These are phyloP conservation scores for Hansenula sp. DNA, from an alignment of 1,139 yeast genomes.

Conservation along the genomic window DNA sequence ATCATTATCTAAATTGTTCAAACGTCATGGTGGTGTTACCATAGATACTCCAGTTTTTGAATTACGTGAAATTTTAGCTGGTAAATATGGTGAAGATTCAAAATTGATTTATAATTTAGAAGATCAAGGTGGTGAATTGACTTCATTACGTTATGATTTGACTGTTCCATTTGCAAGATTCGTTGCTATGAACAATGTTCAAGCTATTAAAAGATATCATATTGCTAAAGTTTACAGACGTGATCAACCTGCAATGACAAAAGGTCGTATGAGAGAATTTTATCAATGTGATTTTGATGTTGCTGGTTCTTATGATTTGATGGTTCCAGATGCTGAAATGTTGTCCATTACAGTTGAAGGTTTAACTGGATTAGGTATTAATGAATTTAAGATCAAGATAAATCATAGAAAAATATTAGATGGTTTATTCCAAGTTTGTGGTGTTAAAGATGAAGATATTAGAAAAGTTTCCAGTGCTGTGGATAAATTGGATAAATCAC, in stretches of 20 bases:
- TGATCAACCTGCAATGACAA: constrained; percentile 99
- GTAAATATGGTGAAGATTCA: constrained; percentile 97
- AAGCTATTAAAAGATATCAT: constrained; percentile 88
- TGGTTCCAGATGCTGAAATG: constrained; percentile 96
- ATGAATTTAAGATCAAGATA: constrained; percentile 83
- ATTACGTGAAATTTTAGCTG: constrained; percentile 88
- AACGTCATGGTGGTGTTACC: constrained; percentile 96
- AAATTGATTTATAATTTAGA: constrained; percentile 91
- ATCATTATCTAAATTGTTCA: constrained; percentile 68
- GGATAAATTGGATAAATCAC: constrained; percentile 89
- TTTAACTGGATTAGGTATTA: constrained; percentile 73
- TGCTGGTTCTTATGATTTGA: constrained; percentile 86
- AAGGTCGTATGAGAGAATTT: constrained; percentile 98
- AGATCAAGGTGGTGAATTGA: constrained; percentile 97
- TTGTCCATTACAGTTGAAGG: constrained; percentile 82
- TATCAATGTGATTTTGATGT: constrained; percentile 97
- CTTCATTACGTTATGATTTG: constrained; percentile 90
- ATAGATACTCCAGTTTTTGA: constrained; percentile 98
- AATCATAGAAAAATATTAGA: constrained; percentile 95
- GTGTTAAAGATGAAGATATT: constrained; percentile 90
- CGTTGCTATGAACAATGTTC: constrained; percentile 91
- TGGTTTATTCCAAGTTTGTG: constrained; percentile 93
- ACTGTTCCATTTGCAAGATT: constrained; percentile 97
- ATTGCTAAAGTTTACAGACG: constrained; percentile 97
- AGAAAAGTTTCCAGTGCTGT: constrained; percentile 93